phyloP scores from a whole-genome alignment of 2,329 filamentous ascomycete species.

The Lasiodiplodia hormozganensis region DNA sequence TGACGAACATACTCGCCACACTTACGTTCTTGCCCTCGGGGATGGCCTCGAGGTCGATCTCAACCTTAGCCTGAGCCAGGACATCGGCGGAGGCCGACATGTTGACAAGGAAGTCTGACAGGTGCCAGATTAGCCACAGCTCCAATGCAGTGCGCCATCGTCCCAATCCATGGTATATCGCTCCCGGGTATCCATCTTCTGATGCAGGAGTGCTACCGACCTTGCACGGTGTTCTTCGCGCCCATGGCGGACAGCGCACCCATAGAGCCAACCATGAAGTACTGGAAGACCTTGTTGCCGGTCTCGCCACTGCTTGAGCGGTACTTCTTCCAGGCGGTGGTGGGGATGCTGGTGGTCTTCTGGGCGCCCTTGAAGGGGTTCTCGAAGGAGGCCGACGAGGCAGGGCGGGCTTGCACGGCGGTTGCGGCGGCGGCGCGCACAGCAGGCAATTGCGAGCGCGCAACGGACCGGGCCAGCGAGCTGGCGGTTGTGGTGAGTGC shows the following conservation, averaged over 20 bases:
- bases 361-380: conserved; percentile 63
- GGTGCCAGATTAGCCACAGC: conserved; percentile 30
- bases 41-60: conserved; percentile 90
- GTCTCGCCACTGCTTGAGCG: conserved; percentile 70
- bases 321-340: conserved; percentile 79
- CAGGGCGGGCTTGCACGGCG: conserved; percentile 52
- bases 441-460: conserved; percentile 54
- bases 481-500: conserved; percentile 55
- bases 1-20: conserved; percentile 35
- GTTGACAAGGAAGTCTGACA: conserved; percentile 96
- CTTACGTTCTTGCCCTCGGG: conserved; percentile 99
- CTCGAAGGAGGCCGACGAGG: conserved; percentile 54
- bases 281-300: conserved; percentile 87
- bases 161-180: conserved; percentile 9
- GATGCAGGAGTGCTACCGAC: conserved; percentile 61
- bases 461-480: conserved; percentile 55
- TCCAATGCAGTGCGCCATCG: conserved; percentile 15
- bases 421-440: conserved; percentile 53
- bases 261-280: conserved; percentile 98
- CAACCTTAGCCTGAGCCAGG: conserved; percentile 98
- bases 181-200: conserved; percentile 27
- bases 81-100: conserved; percentile 99
- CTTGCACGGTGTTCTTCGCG: conserved; percentile 97
- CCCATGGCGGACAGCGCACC: conserved; percentile 90
- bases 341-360: conserved; percentile 76